Base-by-base conservation (phyloP, 108 stramenopile genomes). In the Skeletonema costatum region DNA sequence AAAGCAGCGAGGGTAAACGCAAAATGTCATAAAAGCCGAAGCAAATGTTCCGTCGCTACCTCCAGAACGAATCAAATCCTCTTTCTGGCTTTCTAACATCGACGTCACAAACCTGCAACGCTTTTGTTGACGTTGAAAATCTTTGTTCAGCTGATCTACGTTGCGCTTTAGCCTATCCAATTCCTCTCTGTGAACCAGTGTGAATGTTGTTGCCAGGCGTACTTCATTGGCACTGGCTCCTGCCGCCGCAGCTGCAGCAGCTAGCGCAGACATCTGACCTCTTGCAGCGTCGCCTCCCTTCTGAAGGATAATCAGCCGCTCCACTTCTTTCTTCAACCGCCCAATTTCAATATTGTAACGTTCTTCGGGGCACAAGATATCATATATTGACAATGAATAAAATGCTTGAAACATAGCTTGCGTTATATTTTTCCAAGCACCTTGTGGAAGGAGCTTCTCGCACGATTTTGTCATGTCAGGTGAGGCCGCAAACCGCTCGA, bases 1-100 rank as follows among this genome's bases (percentile, higher is more conserved):
- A 16, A 88, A 39, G 64, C 87, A 86, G 6, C 97, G 73, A 4
- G 92, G 94, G 73, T 83, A 92, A 16, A 95, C 68, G 77, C 97
- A 97, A 71, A 78, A 65, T 2, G 83, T 78, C 31, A 97, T 73
- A 46, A 97, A 92, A 2, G 83, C 75, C 29, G 79, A 69, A 31
- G 86, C 78, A 14, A 80, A 74, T 19, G 70, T 70, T 63, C 38
- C 61, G 56, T 80, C 63, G 14, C 60, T 63, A 19, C 31, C 60
- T 39, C 69, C 66, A 16, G 71, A 69, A 9, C 16, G 8, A 64
- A 94, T 87, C 60, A 92, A 79, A 0, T 44, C 29, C 9, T 67
- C 70, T 50, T 76, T 87, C 38, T 79, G 76, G 12, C 74, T 68
- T 64, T 88, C 77, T 44, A 96, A 46, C 41, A 74, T 74, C 19